phyloP scores from a whole-genome alignment of 1,284 basidiomycete genomes.

The Peniophora sp. region DNA sequence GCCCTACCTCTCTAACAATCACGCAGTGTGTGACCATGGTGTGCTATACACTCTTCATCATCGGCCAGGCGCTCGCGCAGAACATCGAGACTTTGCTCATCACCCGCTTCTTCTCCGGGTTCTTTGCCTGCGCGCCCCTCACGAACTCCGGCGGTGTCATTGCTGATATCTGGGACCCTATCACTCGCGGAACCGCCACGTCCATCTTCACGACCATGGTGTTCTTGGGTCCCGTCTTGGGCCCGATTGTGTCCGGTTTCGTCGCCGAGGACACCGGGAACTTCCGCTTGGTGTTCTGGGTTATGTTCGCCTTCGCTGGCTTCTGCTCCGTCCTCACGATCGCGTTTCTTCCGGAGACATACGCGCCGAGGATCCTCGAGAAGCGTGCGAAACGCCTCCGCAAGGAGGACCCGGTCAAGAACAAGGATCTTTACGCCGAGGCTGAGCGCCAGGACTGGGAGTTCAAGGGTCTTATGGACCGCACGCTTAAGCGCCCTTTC shows the following conservation, averaged over 20 bases:
- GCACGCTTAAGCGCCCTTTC: slow-evolving; percentile 56
- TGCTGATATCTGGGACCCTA: slow-evolving; percentile 58
- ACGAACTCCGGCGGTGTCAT: slow-evolving; percentile 59
- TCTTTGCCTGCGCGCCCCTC: slow-evolving; percentile 61
- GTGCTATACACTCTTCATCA: slow-evolving; percentile 49
- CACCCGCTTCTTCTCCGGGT: slow-evolving; percentile 59
- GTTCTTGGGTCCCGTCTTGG: slow-evolving; percentile 60
- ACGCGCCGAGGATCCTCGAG: slow-evolving; percentile 28
- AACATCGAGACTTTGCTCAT: slow-evolving; percentile 60
- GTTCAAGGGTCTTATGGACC: slow-evolving; percentile 37
- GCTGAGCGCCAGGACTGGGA: slow-evolving; percentile 59
- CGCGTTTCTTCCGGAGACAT: slow-evolving; percentile 42
- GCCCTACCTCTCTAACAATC: not conserved
- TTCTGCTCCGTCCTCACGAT: slow-evolving; percentile 28
- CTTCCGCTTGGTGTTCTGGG: slow-evolving; percentile 25
- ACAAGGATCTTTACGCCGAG: slow-evolving; percentile 44
- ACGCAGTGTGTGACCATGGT: slow-evolving; percentile 31
- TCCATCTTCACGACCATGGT: slow-evolving; percentile 56
- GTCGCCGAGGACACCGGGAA: not conserved
- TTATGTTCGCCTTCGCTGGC: slow-evolving; percentile 35
- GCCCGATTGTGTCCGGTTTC: slow-evolving; percentile 49
- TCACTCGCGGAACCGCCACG: slow-evolving; percentile 50
- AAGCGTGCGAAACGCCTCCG: slow-evolving; percentile 32
- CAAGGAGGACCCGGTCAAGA: slow-evolving; percentile 36
- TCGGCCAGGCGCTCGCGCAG: slow-evolving; percentile 56